Evolutionary conservation across 495 filamentous ascomycete genomes (phyloP), one percentile per base, ranked within the genome.

Genomic region (Cercophora samala): DNA sequence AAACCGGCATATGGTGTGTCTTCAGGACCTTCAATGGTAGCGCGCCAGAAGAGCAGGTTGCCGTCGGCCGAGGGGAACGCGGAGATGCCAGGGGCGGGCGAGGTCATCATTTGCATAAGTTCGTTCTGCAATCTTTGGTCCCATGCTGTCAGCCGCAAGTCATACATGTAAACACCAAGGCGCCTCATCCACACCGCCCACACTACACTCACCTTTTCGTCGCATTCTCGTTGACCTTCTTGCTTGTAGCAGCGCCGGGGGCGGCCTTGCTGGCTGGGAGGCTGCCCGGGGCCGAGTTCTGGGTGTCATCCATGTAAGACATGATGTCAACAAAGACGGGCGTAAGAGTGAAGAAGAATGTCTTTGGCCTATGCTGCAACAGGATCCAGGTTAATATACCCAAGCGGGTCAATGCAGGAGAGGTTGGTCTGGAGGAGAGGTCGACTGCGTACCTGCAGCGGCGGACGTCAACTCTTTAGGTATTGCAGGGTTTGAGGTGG

Each of bases 51-150:
- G 65, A 93, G 88, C 58, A 99, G 86, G 82, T 97, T 96, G 75
- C 91, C 91, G 72, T 95, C 91, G 29, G 87, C 87, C 68, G 91
- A 89, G 54, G 95, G 95, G 75, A 99, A 99, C 64, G 96, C 96
- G 58, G 93, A 96, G 73, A 98, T 88, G 69, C 95, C 95, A 64
- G 95, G 93, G 2, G 93, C 92, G 8, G 93, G 87, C 26, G 92
- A 92, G 70, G 93, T 91, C 95, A 99, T 99, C 52, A 99, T 84
- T 79, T 94, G 89, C 93, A 98, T 97, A 63, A 99, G 84, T 78
- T 99, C 95, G 53, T 92, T 92, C 80, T 99, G 95, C 66, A 99
- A 85, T 68, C 94, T 98, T 77, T 25, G n/a, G 15, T 24, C 9
- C 5, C 17, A 23, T n/a, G 3, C 22, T 64, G 69, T 72, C 42